Base-by-base conservation (phyloP, 345 rosid species). In the Tarenaya hassleriana region DNA sequence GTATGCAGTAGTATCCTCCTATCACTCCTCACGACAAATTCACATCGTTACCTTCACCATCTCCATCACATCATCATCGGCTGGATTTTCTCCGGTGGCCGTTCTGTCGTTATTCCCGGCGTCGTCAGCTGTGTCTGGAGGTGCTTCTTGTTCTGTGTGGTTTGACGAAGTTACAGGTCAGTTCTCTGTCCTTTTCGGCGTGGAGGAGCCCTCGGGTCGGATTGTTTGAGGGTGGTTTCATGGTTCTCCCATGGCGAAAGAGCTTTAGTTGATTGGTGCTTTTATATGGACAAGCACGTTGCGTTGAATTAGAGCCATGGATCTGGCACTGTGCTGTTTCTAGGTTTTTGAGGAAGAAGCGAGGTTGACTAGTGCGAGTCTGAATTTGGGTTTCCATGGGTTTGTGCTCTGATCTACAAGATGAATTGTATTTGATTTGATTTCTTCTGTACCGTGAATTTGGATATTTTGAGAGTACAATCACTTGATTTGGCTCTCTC, bases 241-340 rank as follows among this genome's bases (percentile, higher is more conserved):
- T 46, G 41, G 39, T 15, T 39, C 33, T 50, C 68, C 16, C 21
- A 18, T 34, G 49, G 24, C 12, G 39, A 50, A 38, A 51, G 63
- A 40, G 64, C 16, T 53, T 55, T 62, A 17, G 48, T 52, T 57
- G 52, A 51, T 69, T 34, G 13, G 10, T 49, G 24, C 41, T 43
- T 43, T 53, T 56, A 8, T 40, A 27, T 69, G 75, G 75, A 74
- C 61, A 68, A 84, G 79, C 79, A 81, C 82, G 73, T 76, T 60
- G 77, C 69, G 71, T 67, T 78, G 58, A 69, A 63, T 72, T 83
- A 77, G 86, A 76, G 62, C 38, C 78, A 78, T 78, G 94, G 94
- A 52, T 77, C 80, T 57, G 70, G 67, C 12, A 67, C 63, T 58
- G 66, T 79, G 38, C 60, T 81, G 67, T 84, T 79, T 77, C 31